Evolutionary conservation across 164 flowering plant genomes (phyloP).

Genomic region (Echeveria elegans): DNA sequence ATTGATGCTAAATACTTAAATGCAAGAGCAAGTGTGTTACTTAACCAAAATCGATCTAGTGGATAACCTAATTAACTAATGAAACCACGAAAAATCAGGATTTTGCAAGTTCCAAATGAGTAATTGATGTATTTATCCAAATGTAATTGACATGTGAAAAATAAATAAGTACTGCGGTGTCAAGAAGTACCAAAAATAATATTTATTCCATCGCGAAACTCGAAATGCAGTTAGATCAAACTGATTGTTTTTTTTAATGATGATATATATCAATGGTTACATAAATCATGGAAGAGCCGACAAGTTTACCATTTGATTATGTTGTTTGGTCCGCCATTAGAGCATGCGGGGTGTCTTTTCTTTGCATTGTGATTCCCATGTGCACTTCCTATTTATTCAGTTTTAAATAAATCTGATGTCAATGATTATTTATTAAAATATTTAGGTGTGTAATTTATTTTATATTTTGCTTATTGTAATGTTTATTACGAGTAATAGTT

Average conservation of each 20-base stretch:
- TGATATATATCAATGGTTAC: neutral
- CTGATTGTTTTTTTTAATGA: neutral
- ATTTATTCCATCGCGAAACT: neutral
- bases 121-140: too few relatives aligned
- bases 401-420: neutral
- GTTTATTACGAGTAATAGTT: too few relatives aligned
- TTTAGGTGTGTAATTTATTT: neutral
- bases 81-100: neutral
- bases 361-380: neutral
- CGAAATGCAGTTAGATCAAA: neutral
- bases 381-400: neutral
- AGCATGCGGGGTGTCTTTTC: neutral
- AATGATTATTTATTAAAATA: neutral
- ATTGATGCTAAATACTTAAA: neutral
- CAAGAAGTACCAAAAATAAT: too few relatives aligned
- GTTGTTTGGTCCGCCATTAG: slow-evolving; percentile 5
- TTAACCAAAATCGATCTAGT: neutral
- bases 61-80: neutral
- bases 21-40: too few relatives aligned
- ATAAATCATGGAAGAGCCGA: slow-evolving; percentile 1
- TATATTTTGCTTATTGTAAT: neutral
- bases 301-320: neutral
- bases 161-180: too few relatives aligned
- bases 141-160: too few relatives aligned
- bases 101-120: neutral